Base-by-base conservation (phyloP, 1,284 basidiomycete species). In the Schizopora paradoxa region DNA sequence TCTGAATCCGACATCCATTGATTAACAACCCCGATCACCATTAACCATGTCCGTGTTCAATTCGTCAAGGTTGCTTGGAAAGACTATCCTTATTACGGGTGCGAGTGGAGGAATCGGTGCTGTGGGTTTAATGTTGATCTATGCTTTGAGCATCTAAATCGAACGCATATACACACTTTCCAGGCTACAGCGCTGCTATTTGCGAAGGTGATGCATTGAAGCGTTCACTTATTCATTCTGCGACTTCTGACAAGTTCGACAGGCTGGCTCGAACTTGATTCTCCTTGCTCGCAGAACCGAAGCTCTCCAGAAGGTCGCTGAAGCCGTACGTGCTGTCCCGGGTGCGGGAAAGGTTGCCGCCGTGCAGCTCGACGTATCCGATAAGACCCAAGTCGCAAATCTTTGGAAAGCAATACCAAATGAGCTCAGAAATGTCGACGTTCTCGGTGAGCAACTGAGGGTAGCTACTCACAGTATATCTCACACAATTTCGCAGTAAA, bases 41-140 rank as follows among this genome's bases (percentile, higher is more conserved):
- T 8, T 34, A 59, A 56, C 59, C 47, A 86, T 87, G 85, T 83
- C 84, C 35, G 66, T 90, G 46, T 91, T 91, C 74, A 85, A 85
- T 60, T 69, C 82, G 31, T 76, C 83, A 44, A 78, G 85, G 54
- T 67, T 94, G 29, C 63, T 86, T 41, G 84, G 85, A 61, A 92
- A 93, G 69, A 91, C 82, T 8, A 85, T 94, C 49, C 74, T 95
- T 43, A 72, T 94, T 50, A 93, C 91, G 10, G 91, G 91, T 16
- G 88, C 90, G 5, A 88, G 85, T 57, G 78, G 82, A 34, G 89
- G 88, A 26, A 91, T 91, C 51, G 88, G 89, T 43, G 80, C 83
- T 49, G 85, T 86, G 55, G 58, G 74, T 65, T 21, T 45, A 25
- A 16, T 25, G 34, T 13, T 16, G 37, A 46, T 54, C 33, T 41